These are phyloP conservation scores for Aspergillus conjunctus DNA, from an alignment of 495 filamentous ascomycete genomes.

Conservation along the genomic window DNA sequence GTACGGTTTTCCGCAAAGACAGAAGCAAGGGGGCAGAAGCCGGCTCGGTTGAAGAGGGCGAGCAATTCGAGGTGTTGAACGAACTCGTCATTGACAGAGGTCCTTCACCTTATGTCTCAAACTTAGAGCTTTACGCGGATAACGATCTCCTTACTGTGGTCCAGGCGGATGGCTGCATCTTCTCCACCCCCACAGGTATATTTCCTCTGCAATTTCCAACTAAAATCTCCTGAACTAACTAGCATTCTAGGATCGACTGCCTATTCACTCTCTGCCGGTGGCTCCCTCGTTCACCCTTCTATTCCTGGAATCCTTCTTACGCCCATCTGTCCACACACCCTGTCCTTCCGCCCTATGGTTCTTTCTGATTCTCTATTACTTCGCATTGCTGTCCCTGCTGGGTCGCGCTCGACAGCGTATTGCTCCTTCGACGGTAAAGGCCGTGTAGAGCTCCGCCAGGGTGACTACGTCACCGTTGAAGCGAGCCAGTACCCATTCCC, in stretches of 20 bases:
- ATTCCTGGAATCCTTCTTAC: slow-evolving; percentile 97
- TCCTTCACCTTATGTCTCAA: slow-evolving; percentile 94
- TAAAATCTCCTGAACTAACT: slow-evolving; percentile 13
- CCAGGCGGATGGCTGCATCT: slow-evolving; percentile 95
- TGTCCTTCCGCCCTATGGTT: slow-evolving; percentile 98
- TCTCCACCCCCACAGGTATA: slow-evolving; percentile 87
- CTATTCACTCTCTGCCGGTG: slow-evolving; percentile 93
- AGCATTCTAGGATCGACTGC: slow-evolving; percentile 71
- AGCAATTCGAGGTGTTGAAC: slow-evolving; percentile 95
- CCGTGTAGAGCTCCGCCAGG: slow-evolving; percentile 84
- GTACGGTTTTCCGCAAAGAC: slow-evolving; percentile 77
- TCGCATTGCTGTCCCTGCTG: slow-evolving; percentile 79
- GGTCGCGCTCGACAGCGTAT: slow-evolving; percentile 88
- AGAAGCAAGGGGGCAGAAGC: slow-evolving; percentile 46
- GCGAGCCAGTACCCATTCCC: slow-evolving; percentile 96
- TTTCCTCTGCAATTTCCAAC: neutral
- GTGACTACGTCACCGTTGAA: slow-evolving; percentile 92
- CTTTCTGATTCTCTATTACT: slow-evolving; percentile 92
- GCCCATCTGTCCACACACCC: slow-evolving; percentile 94
- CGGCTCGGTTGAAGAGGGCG: slow-evolving; percentile 66
- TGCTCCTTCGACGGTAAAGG: slow-evolving; percentile 97
- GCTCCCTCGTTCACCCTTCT: slow-evolving; percentile 93
- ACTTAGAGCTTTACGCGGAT: slow-evolving; percentile 91
- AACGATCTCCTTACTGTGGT: slow-evolving; percentile 91
- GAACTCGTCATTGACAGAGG: slow-evolving; percentile 97